Evolutionary conservation across 768 basidiomycete species (phyloP), one percentile per base, ranked within the genome.

Genomic region (Mycena galopus): DNA sequence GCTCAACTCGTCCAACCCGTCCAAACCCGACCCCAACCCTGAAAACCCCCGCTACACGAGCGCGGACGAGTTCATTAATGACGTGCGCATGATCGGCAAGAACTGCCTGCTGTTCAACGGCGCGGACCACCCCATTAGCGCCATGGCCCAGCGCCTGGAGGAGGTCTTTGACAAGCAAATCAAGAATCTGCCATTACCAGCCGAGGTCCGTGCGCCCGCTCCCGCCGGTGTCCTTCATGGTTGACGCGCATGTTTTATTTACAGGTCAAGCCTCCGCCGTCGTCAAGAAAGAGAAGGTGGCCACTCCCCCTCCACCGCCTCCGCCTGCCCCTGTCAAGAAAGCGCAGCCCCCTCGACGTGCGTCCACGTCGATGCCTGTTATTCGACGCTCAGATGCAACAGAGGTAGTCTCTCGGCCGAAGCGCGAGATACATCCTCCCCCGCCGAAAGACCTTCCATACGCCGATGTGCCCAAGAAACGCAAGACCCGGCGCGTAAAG

Each of bases 381-480:
- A 94, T 96, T 75, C 90, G 96, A 66, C 94, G 96, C 56, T 93
- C 91, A 29, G 94, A 95, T 7, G 86, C 88, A 32, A 80, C 81
- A 69, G 85, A 87, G 71, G 85, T 82, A 27, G 79, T 87, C 29
- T 88, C 89, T 27, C 91, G 98, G n/a, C 97, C 97, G 2, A 99
- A 98, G 84, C 94, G 98, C 65, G 98, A 99, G 81, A 97, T 98
- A 32, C 97, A 98, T 79, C 95, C 97, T 4, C 97, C 97, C 14
- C 93, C 96, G 25, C 92, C 96, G 0, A 97, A 96, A 82, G 97
- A 98, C 77, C 82, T 96, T 12, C 89, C 93, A 0, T 98, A 97
- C 79, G 89, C 90, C 16, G 94, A 95, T 79, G 87, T 79, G 3
- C 92, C 94, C 33, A 93, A 91, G 84, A 92, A 92, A 80, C 82